phyloP scores from a whole-genome alignment of 2,329 filamentous ascomycete species.

The Aspergillus sp. region DNA sequence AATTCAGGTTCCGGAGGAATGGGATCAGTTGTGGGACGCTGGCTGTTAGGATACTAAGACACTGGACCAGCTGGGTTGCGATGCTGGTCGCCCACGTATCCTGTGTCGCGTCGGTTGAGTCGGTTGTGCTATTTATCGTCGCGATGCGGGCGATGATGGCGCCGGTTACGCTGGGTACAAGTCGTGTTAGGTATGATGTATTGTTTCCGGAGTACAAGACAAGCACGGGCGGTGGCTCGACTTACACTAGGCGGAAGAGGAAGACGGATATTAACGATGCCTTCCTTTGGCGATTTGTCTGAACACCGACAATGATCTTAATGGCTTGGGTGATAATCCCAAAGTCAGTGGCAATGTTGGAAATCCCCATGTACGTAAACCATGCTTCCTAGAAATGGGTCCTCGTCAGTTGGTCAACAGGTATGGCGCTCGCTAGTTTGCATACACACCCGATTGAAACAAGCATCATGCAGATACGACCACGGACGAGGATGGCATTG shows the following conservation, averaged over 20 bases:
- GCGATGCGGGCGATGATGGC: conserved; percentile 8
- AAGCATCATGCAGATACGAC: conserved; percentile 9
- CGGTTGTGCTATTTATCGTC: no score
- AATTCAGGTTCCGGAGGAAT: conserved; percentile 13
- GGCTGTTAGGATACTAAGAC: conserved; percentile 16
- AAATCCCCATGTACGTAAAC: conserved; percentile 10
- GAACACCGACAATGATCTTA: conserved; percentile 11
- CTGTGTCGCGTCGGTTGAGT: conserved; percentile 10
- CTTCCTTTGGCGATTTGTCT: conserved; percentile 11
- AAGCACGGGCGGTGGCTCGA: neutral
- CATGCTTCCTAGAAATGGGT: conserved; percentile 6
- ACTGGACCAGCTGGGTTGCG: conserved; percentile 11
- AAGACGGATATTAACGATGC: conserved; percentile 13
- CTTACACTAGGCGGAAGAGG: conserved; percentile 12
- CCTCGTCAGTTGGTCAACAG: no score
- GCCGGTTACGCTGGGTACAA: conserved; percentile 7
- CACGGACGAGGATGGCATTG: conserved; percentile 8
- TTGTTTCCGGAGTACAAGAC: neutral
- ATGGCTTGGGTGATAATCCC: conserved; percentile 14
- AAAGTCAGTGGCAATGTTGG: conserved; percentile 15
- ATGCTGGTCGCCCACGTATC: conserved; percentile 12
- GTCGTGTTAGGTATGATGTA: neutral
- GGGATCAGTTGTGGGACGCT: conserved; percentile 14
- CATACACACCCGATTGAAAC: no score
- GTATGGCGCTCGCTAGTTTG: no score